These are phyloP conservation scores for Cutaneotrichosporon cavernicola DNA, from an alignment of 1,284 basidiomycete species.

Conservation along the genomic window DNA sequence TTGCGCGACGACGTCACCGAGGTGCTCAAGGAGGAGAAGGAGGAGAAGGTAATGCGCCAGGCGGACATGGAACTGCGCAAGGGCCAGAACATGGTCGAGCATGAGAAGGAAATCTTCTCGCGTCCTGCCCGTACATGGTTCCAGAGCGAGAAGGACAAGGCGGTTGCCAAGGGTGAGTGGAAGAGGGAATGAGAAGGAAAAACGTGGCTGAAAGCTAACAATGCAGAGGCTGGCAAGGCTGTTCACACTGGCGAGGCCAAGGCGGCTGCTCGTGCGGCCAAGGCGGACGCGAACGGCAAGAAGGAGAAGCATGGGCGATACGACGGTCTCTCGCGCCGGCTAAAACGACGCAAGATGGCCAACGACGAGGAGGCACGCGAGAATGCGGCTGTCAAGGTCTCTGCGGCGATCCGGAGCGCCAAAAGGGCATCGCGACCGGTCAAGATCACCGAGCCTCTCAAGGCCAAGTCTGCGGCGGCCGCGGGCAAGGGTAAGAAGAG, in stretches of 20 bases:
- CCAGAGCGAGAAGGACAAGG: conserved; percentile 83
- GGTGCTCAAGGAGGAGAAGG: conserved; percentile 87
- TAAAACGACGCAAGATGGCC: conserved; percentile 80
- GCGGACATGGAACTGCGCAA: conserved; percentile 97
- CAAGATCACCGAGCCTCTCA: conserved; percentile 55
- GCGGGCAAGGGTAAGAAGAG: conserved; percentile 16
- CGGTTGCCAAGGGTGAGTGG: conserved; percentile 68
- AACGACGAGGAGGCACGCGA: conserved; percentile 70
- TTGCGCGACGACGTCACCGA: conserved; percentile 78
- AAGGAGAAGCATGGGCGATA: conserved; percentile 79
- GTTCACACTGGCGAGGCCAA: conserved; percentile 56
- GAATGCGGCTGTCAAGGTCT: conserved; percentile 56
- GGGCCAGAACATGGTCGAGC: conserved; percentile 92
- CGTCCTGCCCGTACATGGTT: conserved; percentile 97
- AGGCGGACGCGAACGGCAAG: conserved; percentile 21
- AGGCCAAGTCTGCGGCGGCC: conserved; percentile 21
- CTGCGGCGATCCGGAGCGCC: conserved; percentile 75
- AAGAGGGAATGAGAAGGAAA: not conserved
- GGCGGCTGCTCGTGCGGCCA: conserved; percentile 51
- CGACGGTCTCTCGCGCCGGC: conserved; percentile 76
- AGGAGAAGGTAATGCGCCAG: conserved; percentile 83
- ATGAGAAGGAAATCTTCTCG: conserved; percentile 90
- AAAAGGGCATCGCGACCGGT: conserved; percentile 70
- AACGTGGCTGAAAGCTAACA: not conserved
- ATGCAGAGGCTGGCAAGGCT: conserved; percentile 67